Evolutionary conservation across 345 rosid species (phyloP).

Genomic region (Heritiera littoralis): DNA sequence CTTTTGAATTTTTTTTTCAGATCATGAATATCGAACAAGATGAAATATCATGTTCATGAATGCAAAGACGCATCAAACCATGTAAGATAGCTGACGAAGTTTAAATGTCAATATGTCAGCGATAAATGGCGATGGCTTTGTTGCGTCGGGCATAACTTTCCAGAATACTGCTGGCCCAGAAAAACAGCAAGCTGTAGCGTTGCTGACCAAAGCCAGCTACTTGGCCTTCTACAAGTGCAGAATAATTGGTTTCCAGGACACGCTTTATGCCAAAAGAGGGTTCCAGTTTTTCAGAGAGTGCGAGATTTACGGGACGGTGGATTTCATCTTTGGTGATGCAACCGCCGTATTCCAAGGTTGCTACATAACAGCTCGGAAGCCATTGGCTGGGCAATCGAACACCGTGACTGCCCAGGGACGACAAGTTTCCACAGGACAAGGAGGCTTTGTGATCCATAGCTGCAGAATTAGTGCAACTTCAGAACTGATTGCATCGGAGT

Average conservation of each 20-base stretch:
- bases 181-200: slow-evolving; percentile 3
- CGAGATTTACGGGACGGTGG: slow-evolving; percentile 11
- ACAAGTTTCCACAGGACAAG: not conserved
- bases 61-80: not conserved
- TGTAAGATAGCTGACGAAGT: not conserved
- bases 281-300: slow-evolving; percentile 14
- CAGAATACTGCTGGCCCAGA: slow-evolving; percentile 11
- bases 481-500: not conserved
- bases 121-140: slow-evolving; percentile 16
- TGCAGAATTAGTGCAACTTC: not conserved
- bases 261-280: not conserved
- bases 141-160: slow-evolving; percentile 12
- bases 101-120: not conserved
- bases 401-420: slow-evolving; percentile 18
- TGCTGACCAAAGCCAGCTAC: not conserved
- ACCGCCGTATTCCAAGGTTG: slow-evolving; percentile 20
- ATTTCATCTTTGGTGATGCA: slow-evolving; percentile 19
- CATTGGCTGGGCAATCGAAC: slow-evolving; percentile 10
- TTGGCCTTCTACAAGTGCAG: slow-evolving; percentile 5
- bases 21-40: not conserved
- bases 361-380: slow-evolving; percentile 1
- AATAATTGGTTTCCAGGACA: slow-evolving; percentile 16
- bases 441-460: slow-evolving; percentile 15
- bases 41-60: not conserved
- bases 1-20: not conserved